Percentiles rank a stretch among this genome's conserved stretches.
Evolutionary conservation across 2,329 filamentous ascomycete genomes (phyloP).

Genomic region (Fusarium foetens): DNA sequence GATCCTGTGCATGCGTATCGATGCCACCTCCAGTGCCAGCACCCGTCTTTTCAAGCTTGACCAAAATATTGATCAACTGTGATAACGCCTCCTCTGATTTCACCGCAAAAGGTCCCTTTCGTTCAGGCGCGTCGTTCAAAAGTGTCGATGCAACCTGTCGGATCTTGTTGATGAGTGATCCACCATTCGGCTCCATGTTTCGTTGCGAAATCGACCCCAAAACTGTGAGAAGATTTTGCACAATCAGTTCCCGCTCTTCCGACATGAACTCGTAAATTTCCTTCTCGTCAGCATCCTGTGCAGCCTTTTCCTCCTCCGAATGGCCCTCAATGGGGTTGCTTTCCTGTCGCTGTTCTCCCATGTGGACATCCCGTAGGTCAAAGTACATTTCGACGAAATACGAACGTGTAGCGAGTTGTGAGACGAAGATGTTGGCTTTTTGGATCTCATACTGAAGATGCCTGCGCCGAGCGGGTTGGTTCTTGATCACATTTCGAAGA

Average conservation of each 20-base stretch:
- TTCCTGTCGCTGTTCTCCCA: conserved; percentile 56
- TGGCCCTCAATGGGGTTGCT: conserved; percentile 50
- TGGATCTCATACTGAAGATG: conserved; percentile 86
- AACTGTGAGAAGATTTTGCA: conserved; percentile 80
- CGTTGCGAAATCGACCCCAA: conserved; percentile 82
- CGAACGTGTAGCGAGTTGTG: conserved; percentile 81
- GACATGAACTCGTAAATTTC: conserved; percentile 72
- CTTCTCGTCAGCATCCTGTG: conserved; percentile 55
- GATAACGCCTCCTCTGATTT: conserved; percentile 76
- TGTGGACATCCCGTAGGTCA: conserved; percentile 75
- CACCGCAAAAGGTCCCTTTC: conserved; percentile 61
- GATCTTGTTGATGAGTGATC: conserved; percentile 81
- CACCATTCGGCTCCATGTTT: conserved; percentile 80
- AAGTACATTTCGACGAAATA: conserved; percentile 90
- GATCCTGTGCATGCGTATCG: conserved; percentile 48
- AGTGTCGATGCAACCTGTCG: conserved; percentile 85
- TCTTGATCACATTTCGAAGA: conserved; percentile 60
- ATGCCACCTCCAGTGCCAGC: conserved; percentile 45
- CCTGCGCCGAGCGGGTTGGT: conserved; percentile 61
- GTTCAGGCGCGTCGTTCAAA: conserved; percentile 66
- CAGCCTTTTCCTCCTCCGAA: conserved; percentile 51
- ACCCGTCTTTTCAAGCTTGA: conserved; percentile 75
- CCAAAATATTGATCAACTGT: conserved; percentile 78
- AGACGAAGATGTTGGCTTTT: conserved; percentile 89
- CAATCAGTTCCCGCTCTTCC: conserved; percentile 81